A percentile compares a stretch with the other conserved stretches of the same genome.
phyloP scores from a whole-genome alignment of 768 basidiomycete genomes.

The Rhodosporidiobolus sp. region DNA sequence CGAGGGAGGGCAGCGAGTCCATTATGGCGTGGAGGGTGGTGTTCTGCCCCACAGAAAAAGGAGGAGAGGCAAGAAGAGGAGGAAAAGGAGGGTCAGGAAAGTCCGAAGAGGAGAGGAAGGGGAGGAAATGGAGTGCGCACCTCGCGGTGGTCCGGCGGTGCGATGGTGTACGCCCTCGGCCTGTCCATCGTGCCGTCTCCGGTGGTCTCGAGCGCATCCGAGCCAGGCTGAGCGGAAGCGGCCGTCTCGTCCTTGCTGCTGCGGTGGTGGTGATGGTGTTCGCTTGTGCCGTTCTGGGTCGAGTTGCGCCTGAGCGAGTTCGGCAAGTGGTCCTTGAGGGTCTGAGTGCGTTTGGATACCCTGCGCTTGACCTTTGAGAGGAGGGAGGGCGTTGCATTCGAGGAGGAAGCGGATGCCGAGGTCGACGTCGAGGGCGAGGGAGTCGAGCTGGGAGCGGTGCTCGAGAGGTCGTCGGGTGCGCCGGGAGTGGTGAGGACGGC shows the following conservation, averaged over 20 bases:
- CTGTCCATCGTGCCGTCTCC: not conserved
- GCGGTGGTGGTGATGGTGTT: not conserved
- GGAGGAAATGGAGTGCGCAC: not conserved
- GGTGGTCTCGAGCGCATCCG: not conserved
- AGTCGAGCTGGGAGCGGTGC: not conserved
- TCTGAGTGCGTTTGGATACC: not conserved
- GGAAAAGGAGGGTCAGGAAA: not conserved
- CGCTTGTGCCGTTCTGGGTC: no score
- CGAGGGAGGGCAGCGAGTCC: conserved; percentile 26
- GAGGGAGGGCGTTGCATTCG: no score
- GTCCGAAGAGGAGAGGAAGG: not conserved
- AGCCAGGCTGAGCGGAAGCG: not conserved
- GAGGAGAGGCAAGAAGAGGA: no score
- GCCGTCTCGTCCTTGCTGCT: not conserved
- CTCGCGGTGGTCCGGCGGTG: conserved; percentile 24
- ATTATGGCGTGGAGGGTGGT: conserved; percentile 23
- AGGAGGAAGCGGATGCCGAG: not conserved
- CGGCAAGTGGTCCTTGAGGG: not conserved
- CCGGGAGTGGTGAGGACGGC: not conserved
- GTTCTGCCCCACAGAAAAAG: no score
- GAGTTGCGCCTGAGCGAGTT: not conserved
- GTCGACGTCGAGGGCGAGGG: not conserved
- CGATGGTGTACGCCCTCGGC: conserved; percentile 19
- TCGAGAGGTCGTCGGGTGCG: not conserved
- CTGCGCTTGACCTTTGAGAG: not conserved